These are phyloP conservation scores for Boletales sp. DNA, from an alignment of 768 basidiomycete species.

Conservation along the genomic window DNA sequence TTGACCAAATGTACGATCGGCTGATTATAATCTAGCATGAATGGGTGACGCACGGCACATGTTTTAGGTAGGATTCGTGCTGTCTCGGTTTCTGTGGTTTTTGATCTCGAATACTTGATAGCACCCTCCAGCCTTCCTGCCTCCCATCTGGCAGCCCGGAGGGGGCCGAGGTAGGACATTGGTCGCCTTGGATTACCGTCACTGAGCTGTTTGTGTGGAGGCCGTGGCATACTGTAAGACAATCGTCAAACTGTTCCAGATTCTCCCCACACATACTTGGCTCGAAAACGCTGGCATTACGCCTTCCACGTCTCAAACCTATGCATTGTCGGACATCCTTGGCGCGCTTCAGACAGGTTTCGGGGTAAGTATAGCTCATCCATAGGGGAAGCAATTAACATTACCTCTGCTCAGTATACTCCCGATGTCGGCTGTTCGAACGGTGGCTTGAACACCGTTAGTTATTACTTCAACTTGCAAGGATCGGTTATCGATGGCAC, in stretches of 20 bases:
- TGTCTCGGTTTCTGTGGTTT: not conserved
- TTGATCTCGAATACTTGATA: conserved; percentile 23
- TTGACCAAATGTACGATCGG: not conserved
- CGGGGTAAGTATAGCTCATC: conserved; percentile 27
- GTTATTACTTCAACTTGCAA: conserved; percentile 61
- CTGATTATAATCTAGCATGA: conserved; percentile 49
- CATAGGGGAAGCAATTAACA: not conserved
- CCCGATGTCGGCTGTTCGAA: conserved; percentile 46
- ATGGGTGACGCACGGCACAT: conserved; percentile 67
- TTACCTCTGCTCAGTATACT: conserved; percentile 35
- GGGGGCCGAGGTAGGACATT: conserved; percentile 53
- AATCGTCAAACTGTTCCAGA: conserved; percentile 58
- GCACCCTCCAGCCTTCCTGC: conserved; percentile 57
- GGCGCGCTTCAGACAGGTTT: conserved; percentile 53
- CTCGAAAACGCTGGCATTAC: conserved; percentile 69
- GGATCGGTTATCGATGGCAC: conserved; percentile 66
- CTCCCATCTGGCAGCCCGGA: conserved; percentile 54
- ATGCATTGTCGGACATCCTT: conserved; percentile 51
- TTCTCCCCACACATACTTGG: conserved; percentile 72
- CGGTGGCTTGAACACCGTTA: conserved; percentile 40
- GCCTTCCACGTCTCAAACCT: conserved; percentile 56
- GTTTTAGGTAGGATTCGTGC: conserved; percentile 27
- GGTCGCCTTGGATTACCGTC: not conserved
- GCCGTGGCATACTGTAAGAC: conserved; percentile 64
- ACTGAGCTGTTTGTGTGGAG: conserved; percentile 28